Base-by-base conservation (phyloP, 257 asterid genomes). In the Fraxinus quadrangulata region DNA sequence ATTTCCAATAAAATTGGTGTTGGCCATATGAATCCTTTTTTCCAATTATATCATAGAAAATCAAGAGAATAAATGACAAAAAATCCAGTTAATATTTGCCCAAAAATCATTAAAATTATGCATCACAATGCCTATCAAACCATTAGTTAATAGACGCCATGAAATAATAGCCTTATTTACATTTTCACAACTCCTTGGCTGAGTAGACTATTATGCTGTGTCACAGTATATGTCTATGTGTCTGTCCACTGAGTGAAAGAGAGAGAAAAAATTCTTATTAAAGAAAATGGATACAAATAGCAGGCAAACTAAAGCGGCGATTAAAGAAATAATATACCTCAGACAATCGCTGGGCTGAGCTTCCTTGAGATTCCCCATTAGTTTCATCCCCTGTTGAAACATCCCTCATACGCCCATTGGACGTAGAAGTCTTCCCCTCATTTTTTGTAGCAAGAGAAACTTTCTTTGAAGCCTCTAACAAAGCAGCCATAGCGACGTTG, bases 401-500 rank as follows among this genome's bases (percentile, higher is more conserved):
- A 76, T 76, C 88, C 88, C 80, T 83, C 67, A 79, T 68, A 72
- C 75, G 87, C 78, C 88, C 96, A 87, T 85, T 86, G 79, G 54
- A 68, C 56, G 79, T 23, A 72, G 83, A 83, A 79, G 85, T 28
- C 88, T 81, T 91, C 75, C 92, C 94, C 49, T 90, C 92, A 68
- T 82, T 86, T 85, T 84, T 91, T 75, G 83, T 66, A 36, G 85
- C 91, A 23, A 69, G 76, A 70, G 89, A 67, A 85, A 93, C 91
- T 85, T 89, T 90, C 76, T 84, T 85, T 28, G 90, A 81, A 87
- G 98, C 99, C 76, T 89, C 96, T 37, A 75, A 90, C 79, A 96
- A 74, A 83, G 97, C 97, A 88, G 88, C 88, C 88, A 89, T 78
- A 61, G 97, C 96, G 3, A 85, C 88, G 74, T 73, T 79, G 70